A percentile compares a stretch with the other conserved stretches of the same genome.
Evolutionary conservation across 306 rosid genomes (phyloP).

Genomic region (Fagus crenata): DNA sequence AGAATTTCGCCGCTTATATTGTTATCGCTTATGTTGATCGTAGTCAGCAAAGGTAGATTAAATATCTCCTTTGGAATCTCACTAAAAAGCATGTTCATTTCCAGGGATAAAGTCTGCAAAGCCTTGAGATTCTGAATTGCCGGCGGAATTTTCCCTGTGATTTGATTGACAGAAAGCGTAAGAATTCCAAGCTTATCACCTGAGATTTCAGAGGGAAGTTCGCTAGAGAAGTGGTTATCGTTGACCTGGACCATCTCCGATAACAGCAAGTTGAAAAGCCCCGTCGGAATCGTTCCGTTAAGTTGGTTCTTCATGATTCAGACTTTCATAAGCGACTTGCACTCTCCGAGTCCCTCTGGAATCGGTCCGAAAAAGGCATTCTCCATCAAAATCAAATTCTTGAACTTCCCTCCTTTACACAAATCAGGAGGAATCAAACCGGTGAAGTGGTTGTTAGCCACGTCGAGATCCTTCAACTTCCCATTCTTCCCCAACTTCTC

Average conservation of each 20-base stretch:
- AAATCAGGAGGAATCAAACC: conserved; percentile 48
- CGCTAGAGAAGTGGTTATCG: conserved; percentile 42
- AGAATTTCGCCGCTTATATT: conserved; percentile 40
- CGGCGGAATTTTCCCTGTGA: conserved; percentile 50
- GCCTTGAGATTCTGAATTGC: conserved; percentile 37
- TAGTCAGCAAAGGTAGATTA: conserved; percentile 15
- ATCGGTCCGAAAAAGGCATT: conserved; percentile 50
- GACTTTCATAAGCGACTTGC: conserved; percentile 46
- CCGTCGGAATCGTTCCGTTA: conserved; percentile 50
- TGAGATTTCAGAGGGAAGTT: conserved; percentile 36
- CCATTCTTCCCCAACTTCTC: conserved; percentile 52
- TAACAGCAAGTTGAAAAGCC: conserved; percentile 44
- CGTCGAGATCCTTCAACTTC: conserved; percentile 41
- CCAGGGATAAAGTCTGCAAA: conserved; percentile 40
- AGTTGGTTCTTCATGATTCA: conserved; percentile 46
- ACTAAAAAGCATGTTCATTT: conserved; percentile 39
- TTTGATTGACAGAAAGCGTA: conserved; percentile 30
- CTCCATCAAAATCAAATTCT: conserved; percentile 38
- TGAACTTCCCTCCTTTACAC: conserved; percentile 46
- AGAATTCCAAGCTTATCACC: conserved; percentile 37
- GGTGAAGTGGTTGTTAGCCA: conserved; percentile 48
- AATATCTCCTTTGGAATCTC: conserved; percentile 41
- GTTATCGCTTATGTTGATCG: conserved; percentile 46
- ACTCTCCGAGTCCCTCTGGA: conserved; percentile 47
- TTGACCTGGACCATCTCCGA: conserved; percentile 30